These are phyloP conservation scores for Naganishia randhawae DNA, from an alignment of 768 basidiomycete species.

Conservation along the genomic window DNA sequence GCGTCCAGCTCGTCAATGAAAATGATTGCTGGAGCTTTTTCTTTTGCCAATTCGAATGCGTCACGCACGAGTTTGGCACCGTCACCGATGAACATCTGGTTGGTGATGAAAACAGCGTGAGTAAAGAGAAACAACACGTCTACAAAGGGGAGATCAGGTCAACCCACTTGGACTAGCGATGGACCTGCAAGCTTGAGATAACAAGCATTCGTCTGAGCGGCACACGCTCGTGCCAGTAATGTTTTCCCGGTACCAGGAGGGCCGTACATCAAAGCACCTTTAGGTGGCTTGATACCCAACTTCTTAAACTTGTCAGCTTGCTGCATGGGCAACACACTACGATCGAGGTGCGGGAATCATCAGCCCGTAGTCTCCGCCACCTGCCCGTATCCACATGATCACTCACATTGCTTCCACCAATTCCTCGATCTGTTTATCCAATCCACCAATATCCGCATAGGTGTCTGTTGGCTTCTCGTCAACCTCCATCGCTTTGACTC, in stretches of 20 bases:
- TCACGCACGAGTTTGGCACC: conserved; percentile 98
- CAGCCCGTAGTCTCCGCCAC: not conserved
- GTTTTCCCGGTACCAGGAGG: conserved; percentile 98
- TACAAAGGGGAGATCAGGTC: not conserved
- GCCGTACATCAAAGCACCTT: conserved; percentile 98
- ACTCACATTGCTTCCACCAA: conserved; percentile 82
- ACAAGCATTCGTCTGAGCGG: conserved; percentile 95
- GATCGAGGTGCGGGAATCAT: not conserved
- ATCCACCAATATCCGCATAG: conserved; percentile 86
- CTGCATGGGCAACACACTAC: conserved; percentile 85
- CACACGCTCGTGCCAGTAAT: conserved; percentile 92
- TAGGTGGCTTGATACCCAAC: conserved; percentile 94
- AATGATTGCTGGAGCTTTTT: conserved; percentile 98
- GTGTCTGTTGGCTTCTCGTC: conserved; percentile 96
- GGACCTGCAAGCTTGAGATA: conserved; percentile 97
- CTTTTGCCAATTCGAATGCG: conserved; percentile 94
- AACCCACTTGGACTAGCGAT: conserved; percentile 76
- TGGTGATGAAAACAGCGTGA: not conserved
- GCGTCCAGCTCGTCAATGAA: conserved; percentile 98
- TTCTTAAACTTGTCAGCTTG: conserved; percentile 98
- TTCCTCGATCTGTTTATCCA: conserved; percentile 99
- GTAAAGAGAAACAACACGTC: not conserved
- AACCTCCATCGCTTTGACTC: conserved; percentile 99
- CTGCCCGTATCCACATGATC: not conserved
- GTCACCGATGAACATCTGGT: conserved; percentile 94